phyloP scores from a whole-genome alignment of 2,329 filamentous ascomycete species.

The Xylariomycetidae sp. region DNA sequence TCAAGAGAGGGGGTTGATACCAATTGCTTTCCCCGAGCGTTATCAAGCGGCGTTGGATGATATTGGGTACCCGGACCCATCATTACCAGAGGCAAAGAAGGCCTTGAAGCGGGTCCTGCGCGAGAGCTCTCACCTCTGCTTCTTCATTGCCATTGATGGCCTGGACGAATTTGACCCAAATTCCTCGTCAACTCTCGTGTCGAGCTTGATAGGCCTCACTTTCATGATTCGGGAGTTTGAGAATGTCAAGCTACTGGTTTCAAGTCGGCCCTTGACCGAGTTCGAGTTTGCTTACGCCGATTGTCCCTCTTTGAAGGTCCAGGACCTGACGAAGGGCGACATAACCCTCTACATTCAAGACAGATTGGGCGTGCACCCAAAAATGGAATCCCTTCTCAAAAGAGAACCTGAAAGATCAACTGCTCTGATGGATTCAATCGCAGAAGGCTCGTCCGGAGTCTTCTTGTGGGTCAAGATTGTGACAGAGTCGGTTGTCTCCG shows the following conservation, averaged over 20 bases:
- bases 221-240: constrained; percentile 1
- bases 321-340: constrained; percentile 14
- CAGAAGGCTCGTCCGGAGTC: neutral
- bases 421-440: neutral
- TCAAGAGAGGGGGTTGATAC: constrained; percentile 10
- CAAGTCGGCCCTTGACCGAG: constrained; percentile 13
- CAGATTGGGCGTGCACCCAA: constrained; percentile 7
- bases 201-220: constrained; percentile 11
- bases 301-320: constrained; percentile 10
- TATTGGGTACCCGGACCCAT: neutral
- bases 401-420: constrained; percentile 1
- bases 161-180: constrained; percentile 19
- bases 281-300: constrained; percentile 11
- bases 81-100: constrained; percentile 10
- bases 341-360: constrained; percentile 12
- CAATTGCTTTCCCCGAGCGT: constrained; percentile 6
- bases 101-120: constrained; percentile 7
- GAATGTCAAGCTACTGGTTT: constrained; percentile 16
- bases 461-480: constrained; percentile 9
- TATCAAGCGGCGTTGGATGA: constrained; percentile 3
- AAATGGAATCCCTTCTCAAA: constrained; percentile 8
- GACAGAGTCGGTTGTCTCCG: constrained; percentile 11
- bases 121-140: constrained; percentile 4
- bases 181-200: constrained; percentile 9
- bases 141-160: constrained; percentile 18